phyloP scores from a whole-genome alignment of 768 basidiomycete genomes.

The Hericium coralloides region DNA sequence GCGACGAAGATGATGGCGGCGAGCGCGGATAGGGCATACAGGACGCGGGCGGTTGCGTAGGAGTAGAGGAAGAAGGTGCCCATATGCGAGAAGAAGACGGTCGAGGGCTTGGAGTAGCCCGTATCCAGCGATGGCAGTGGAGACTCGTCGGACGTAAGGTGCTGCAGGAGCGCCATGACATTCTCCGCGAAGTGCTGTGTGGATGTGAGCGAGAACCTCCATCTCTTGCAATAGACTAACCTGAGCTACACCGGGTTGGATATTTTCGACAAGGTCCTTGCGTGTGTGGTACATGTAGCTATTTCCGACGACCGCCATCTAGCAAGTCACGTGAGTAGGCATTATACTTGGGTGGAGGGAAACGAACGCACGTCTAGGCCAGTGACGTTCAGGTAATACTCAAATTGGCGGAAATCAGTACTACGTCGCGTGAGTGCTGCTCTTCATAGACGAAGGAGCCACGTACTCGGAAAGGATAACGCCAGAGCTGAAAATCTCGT shows the following conservation, averaged over 20 bases:
- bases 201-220: not conserved
- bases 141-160: conserved; percentile 62
- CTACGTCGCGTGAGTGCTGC: conserved; percentile 27
- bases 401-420: conserved; percentile 94
- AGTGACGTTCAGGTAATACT: conserved; percentile 80
- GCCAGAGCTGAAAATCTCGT: conserved; percentile 89
- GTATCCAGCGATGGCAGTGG: conserved; percentile 57
- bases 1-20: conserved; percentile 38
- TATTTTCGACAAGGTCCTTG: conserved; percentile 27
- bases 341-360: not conserved
- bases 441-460: not conserved
- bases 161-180: conserved; percentile 63
- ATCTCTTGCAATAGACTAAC: conserved; percentile 14
- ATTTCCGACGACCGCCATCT: conserved; percentile 90
- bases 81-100: conserved; percentile 71
- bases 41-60: conserved; percentile 55
- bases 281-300: conserved; percentile 93
- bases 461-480: conserved; percentile 82
- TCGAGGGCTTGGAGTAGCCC: conserved; percentile 43
- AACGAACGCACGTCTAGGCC: conserved; percentile 68
- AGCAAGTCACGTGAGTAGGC: not conserved
- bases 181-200: conserved; percentile 85
- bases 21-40: conserved; percentile 47
- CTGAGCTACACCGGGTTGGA: conserved; percentile 62
- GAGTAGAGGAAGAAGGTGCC: conserved; percentile 68